A percentile compares a stretch with the other conserved stretches of the same genome.
phyloP scores from a whole-genome alignment of 345 rosid species.

The Salix caprea region DNA sequence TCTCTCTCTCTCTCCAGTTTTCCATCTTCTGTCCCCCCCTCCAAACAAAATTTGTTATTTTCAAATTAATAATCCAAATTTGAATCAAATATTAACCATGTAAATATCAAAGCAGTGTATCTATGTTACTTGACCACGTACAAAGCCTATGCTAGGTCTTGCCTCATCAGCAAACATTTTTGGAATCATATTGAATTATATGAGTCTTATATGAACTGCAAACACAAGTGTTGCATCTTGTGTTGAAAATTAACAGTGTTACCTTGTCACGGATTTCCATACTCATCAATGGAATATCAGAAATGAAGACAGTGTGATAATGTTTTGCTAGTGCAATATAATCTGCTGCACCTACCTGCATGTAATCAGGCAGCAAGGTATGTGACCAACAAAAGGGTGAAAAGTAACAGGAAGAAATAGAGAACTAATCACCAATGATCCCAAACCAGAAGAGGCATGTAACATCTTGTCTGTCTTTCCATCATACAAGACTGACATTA shows the following conservation, averaged over 20 bases:
- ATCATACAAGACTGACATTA: neutral
- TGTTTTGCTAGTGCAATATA: conserved; percentile 76
- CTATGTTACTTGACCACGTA: neutral
- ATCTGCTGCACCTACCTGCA: conserved; percentile 88
- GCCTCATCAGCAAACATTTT: neutral
- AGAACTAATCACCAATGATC: neutral
- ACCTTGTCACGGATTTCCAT: conserved; percentile 90
- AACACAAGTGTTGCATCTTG: no score
- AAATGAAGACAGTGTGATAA: conserved; percentile 78
- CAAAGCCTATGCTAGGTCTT: neutral
- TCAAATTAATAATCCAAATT: neutral
- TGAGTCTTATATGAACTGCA: neutral
- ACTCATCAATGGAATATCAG: conserved; percentile 74
- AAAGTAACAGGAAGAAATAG: neutral
- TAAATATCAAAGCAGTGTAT: neutral
- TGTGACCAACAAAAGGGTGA: neutral
- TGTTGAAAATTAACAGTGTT: neutral
- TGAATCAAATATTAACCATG: neutral
- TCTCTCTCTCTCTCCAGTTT: neutral
- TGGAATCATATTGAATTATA: neutral
- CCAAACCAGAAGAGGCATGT: neutral
- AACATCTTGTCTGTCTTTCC: neutral
- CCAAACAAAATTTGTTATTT: neutral
- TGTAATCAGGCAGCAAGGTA: neutral
- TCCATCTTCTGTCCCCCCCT: no score